A percentile compares a stretch with the other conserved stretches of the same genome.
Evolutionary conservation across 2,329 filamentous ascomycete species (phyloP).

Genomic region (Neofusicoccum sp.): DNA sequence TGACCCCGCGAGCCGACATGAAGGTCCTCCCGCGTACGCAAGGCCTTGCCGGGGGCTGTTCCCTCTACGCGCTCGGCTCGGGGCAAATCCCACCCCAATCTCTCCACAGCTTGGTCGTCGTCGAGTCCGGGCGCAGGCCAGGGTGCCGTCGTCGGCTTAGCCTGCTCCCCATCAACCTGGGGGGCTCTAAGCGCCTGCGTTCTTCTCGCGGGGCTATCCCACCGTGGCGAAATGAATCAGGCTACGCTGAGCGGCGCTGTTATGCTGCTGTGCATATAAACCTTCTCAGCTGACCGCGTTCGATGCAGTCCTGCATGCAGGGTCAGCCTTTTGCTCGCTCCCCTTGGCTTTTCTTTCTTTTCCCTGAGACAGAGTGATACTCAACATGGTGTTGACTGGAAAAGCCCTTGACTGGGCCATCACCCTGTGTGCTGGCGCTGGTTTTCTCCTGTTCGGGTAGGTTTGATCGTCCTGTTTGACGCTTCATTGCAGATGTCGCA

Average conservation of each 20-base stretch:
- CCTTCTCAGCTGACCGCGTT: not conserved
- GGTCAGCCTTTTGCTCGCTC: not conserved
- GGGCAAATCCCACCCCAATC: not conserved
- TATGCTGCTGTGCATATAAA: constrained; percentile 7
- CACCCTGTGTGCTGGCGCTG: constrained; percentile 15
- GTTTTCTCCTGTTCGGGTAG: constrained; percentile 17
- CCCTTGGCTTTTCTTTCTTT: not conserved
- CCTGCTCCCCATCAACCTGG: not conserved
- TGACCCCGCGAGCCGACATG: too few relatives aligned
- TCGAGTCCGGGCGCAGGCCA: constrained; percentile 9
- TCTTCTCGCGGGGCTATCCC: not conserved
- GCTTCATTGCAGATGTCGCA: not conserved
- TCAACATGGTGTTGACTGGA: constrained; percentile 12
- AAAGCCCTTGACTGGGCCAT: constrained; percentile 17
- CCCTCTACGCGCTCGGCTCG: not conserved
- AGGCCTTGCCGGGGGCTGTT: not conserved
- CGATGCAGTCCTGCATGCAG: not conserved
- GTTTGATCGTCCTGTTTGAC: not conserved
- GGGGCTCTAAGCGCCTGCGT: constrained; percentile 9
- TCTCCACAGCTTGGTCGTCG: not conserved
- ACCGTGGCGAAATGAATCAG: constrained; percentile 2
- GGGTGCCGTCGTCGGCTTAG: constrained; percentile 6
- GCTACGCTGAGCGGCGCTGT: not conserved
- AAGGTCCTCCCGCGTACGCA: not conserved
- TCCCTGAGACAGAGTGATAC: not conserved